Conservation (phyloP, 345 rosid species). For the Cardamine chenopodiifolia region DNA sequence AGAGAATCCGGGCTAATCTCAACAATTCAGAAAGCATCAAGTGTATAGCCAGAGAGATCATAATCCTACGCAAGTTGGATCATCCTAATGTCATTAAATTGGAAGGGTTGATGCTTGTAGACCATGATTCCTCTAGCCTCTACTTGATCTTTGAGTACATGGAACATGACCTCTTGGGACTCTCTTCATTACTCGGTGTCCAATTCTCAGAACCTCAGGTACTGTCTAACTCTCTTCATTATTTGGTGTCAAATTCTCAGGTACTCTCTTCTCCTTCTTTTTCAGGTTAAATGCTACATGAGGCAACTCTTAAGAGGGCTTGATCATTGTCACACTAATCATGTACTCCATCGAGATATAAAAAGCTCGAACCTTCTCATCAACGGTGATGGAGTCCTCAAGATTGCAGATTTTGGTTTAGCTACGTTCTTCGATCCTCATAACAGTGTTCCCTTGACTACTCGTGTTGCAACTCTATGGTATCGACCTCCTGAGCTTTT, state of each 20-base stretch:
- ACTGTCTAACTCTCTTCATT: constrained; percentile 25
- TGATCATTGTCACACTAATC: constrained; percentile 79
- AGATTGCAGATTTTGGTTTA: constrained; percentile 94
- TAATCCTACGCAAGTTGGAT: constrained; percentile 72
- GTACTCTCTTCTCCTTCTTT: constrained; percentile 41
- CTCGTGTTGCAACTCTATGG: constrained; percentile 94
- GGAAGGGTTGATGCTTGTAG: constrained; percentile 79
- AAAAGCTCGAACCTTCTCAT: constrained; percentile 96
- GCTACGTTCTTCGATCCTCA: constrained; percentile 73
- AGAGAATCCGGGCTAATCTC: constrained; percentile 69
- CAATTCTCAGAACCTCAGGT: constrained; percentile 90
- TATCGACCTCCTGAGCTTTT: constrained; percentile 95
- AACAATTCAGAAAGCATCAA: constrained; percentile 73
- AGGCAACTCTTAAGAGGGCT: constrained; percentile 86
- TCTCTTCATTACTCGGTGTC: constrained; percentile 68
- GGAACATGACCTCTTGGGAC: constrained; percentile 95
- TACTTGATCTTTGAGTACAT: constrained; percentile 91
- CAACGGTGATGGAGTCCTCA: constrained; percentile 67
- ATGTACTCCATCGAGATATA: constrained; percentile 86
- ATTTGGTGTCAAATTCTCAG: constrained; percentile 70
- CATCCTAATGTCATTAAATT: constrained; percentile 87
- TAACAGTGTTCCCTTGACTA: constrained; percentile 65
- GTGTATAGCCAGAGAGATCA: constrained; percentile 88
- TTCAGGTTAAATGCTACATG: constrained; percentile 90
- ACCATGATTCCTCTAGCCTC: constrained; percentile 55